phyloP scores from a whole-genome alignment of 148 eudicot species.

The Camellia granthamiana region DNA sequence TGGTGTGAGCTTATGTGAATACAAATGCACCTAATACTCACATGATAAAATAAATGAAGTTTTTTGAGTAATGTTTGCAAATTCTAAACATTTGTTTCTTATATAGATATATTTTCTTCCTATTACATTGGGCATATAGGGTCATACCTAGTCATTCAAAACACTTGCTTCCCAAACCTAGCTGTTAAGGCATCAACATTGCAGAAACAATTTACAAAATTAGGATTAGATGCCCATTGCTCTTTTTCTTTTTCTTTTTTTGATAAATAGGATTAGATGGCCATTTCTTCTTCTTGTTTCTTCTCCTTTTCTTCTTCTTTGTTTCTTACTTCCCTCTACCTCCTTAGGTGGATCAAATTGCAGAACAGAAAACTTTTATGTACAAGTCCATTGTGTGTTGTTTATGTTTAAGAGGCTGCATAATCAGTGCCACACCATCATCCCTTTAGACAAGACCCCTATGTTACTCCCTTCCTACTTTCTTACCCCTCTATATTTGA shows the following conservation, averaged over 20 bases:
- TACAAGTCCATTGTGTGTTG: not conserved
- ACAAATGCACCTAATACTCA: not conserved
- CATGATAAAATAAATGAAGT: not conserved
- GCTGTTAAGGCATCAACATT: not conserved
- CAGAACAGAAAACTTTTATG: not conserved
- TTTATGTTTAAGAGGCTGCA: not conserved
- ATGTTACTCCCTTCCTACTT: constrained; percentile 3
- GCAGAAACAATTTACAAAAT: not conserved
- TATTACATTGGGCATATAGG: not conserved
- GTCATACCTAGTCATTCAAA: not conserved
- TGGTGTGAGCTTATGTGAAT: not conserved
- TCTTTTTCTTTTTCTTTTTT: not conserved
- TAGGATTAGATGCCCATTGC: not conserved
- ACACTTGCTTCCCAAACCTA: not conserved
- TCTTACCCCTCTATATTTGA: not conserved
- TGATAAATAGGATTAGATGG: not conserved
- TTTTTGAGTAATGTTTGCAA: not conserved
- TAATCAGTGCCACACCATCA: not conserved
- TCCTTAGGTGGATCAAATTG: constrained; percentile 4
- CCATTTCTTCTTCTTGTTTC: not conserved
- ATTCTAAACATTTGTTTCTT: not conserved
- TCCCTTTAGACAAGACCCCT: not conserved
- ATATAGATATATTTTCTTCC: not conserved
- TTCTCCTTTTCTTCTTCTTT: not conserved
- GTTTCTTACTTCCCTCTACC: not conserved